A percentile compares a stretch with the other conserved stretches of the same genome.
phyloP scores from a whole-genome alignment of 345 rosid genomes.

The Syzygium oleosum region DNA sequence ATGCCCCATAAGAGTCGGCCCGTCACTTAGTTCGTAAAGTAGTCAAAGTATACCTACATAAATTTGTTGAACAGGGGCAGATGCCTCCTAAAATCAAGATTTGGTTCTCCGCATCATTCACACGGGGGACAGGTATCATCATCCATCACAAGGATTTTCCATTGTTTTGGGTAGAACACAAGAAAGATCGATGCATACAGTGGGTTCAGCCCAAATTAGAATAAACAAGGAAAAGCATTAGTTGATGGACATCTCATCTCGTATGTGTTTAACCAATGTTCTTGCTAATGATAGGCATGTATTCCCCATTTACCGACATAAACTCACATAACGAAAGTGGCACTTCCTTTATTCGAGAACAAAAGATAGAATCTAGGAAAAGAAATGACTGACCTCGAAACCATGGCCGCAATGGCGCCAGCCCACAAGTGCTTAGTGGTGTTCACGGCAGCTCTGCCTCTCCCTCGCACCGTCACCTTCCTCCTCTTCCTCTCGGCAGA shows the following conservation, averaged over 20 bases:
- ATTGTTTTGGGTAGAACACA: not conserved
- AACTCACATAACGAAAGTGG: not conserved
- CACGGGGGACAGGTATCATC: not conserved
- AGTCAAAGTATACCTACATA: not conserved
- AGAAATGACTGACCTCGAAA: conserved; percentile 49
- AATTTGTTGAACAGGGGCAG: not conserved
- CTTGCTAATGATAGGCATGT: not conserved
- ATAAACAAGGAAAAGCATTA: not conserved
- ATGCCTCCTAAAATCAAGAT: not conserved
- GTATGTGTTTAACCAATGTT: not conserved
- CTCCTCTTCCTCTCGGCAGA: conserved; percentile 1
- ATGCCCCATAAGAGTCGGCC: not conserved
- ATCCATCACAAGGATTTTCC: not conserved
- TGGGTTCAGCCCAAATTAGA: not conserved
- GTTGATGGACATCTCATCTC: not conserved
- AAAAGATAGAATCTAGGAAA: not conserved
- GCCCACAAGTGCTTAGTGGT: conserved; percentile 82
- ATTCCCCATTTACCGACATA: not conserved
- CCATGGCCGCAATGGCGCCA: conserved; percentile 87
- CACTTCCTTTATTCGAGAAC: not conserved
- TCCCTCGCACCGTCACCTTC: conserved; percentile 9
- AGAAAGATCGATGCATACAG: not conserved
- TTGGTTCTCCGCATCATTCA: not conserved
- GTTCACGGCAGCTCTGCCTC: conserved; percentile 45
- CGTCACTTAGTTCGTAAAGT: not conserved